Conservation (phyloP, 495 filamentous ascomycete species). For the Trypethelium eluteriae region DNA sequence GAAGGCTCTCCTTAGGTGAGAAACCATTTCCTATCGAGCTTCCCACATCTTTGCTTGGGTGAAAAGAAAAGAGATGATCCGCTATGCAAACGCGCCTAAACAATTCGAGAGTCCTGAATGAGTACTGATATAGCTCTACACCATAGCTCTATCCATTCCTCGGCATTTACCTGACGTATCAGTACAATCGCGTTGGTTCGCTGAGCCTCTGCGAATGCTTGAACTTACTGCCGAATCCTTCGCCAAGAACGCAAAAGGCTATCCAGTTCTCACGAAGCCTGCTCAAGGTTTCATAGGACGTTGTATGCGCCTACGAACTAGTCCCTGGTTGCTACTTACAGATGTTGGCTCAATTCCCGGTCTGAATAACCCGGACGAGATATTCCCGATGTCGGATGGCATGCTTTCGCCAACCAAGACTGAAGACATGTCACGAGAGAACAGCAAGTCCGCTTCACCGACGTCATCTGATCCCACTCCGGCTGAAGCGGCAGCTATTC, state of each 20-base stretch:
- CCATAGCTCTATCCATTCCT: constrained; percentile 67
- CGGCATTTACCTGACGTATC: constrained; percentile 63
- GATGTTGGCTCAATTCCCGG: constrained; percentile 64
- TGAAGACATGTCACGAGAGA: constrained; percentile 32
- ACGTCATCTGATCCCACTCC: constrained; percentile 48
- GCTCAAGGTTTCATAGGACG: constrained; percentile 72
- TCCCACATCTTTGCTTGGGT: constrained; percentile 4
- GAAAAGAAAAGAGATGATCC: constrained; percentile 2
- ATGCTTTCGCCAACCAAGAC: constrained; percentile 34
- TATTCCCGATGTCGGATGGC: constrained; percentile 33
- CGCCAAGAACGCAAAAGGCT: constrained; percentile 66
- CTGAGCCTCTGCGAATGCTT: constrained; percentile 79
- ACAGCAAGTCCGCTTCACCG: constrained; percentile 41
- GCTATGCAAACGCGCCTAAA: background rate
- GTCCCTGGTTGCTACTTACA: constrained; percentile 73
- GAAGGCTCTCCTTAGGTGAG: constrained; percentile 81
- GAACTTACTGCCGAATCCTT: constrained; percentile 61
- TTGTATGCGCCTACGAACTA: constrained; percentile 73
- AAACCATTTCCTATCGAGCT: constrained; percentile 20
- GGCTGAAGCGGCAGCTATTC: constrained; percentile 47
- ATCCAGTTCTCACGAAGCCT: constrained; percentile 70
- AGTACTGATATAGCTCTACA: constrained; percentile 21
- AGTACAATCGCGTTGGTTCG: constrained; percentile 85
- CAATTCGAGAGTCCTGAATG: too few species aligned
- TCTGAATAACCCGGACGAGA: constrained; percentile 38